Base-by-base conservation (phyloP, 2,329 filamentous ascomycete genomes). In the Clonostachys byssicola region DNA sequence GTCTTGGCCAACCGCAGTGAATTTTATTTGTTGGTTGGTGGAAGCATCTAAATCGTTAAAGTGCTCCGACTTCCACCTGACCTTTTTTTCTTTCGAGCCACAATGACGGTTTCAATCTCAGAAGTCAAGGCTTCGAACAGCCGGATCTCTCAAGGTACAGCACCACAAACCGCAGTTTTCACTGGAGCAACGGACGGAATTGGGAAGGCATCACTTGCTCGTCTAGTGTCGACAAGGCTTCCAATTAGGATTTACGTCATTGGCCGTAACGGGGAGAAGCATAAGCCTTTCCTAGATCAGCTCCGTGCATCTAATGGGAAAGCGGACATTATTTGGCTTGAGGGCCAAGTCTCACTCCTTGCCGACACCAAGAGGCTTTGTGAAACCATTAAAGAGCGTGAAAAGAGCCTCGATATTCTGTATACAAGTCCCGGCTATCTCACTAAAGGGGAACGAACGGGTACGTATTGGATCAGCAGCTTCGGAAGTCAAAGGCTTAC, bases 301-400 rank as follows among this genome's bases (percentile, higher is more conserved):
- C 45, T 47, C 33, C 16, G 45, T 20, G 45, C 45, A 7, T 20
- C 34, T 17, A 47, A 47, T 34, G 10, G 5, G 17, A 33, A 43
- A 5, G 40, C 40, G 10, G 18, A 43, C n/a, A 14, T 47, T 17
- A 39, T 47, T 34, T 47, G 20, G 18, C 13, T 47, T 23, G 45
- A 47, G 45, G 45, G 45, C 33, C 45, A 47, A 20, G 23, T 43
- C 17, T 43, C 45, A 23, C 34, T 47, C 12, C 23, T 47, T 12
- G 17, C 40, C 17, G 45, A 47, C 7, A 16, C 35, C 5, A 13
- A 38, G 34, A 34, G 45, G 8, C 10, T 47, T 6, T 35, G 40
- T 14, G 33, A 38, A 17, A 34, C 36, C 9, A 47, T 47, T n/a
- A 34, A 40, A 17, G 7, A 12, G 5, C n/a, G 34, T 13, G 45